Conservation (phyloP, 2,329 filamentous ascomycete species). For the Ilyonectria sp. region DNA sequence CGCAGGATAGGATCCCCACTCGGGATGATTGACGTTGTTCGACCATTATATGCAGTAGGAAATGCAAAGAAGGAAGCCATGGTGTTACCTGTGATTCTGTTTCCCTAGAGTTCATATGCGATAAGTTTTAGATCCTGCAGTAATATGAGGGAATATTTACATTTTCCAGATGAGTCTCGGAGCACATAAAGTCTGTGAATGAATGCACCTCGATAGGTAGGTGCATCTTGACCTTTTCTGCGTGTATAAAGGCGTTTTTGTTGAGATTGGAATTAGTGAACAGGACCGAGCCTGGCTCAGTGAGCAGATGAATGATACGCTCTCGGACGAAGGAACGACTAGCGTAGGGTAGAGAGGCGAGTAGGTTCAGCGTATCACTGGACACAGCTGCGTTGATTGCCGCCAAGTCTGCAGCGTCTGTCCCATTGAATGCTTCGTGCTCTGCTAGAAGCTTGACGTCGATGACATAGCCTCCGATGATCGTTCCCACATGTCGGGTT, state of each 20-base stretch:
- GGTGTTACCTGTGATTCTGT: neutral
- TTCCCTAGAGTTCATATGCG: neutral
- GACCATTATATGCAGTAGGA: slow-evolving; percentile 5
- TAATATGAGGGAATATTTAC: neutral
- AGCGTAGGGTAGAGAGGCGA: neutral
- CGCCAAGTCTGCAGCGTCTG: neutral
- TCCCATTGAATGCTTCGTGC: neutral
- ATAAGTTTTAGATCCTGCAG: neutral
- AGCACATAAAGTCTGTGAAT: slow-evolving; percentile 6
- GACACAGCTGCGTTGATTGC: neutral
- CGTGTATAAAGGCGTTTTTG: neutral
- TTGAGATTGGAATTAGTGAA: neutral
- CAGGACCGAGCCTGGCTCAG: neutral
- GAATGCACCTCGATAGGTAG: neutral
- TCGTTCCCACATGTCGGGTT: neutral
- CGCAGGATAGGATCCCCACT: neutral
- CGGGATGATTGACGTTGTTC: neutral
- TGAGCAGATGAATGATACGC: neutral
- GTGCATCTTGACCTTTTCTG: neutral
- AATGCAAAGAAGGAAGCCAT: slow-evolving; percentile 5
- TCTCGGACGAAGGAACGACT: neutral
- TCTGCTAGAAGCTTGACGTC: neutral
- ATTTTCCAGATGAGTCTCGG: neutral
- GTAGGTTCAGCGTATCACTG: neutral
- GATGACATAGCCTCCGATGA: slow-evolving; percentile 6